Conservation (phyloP, 352 stramenopile genomes). For the Globisporangium nodosum region DNA sequence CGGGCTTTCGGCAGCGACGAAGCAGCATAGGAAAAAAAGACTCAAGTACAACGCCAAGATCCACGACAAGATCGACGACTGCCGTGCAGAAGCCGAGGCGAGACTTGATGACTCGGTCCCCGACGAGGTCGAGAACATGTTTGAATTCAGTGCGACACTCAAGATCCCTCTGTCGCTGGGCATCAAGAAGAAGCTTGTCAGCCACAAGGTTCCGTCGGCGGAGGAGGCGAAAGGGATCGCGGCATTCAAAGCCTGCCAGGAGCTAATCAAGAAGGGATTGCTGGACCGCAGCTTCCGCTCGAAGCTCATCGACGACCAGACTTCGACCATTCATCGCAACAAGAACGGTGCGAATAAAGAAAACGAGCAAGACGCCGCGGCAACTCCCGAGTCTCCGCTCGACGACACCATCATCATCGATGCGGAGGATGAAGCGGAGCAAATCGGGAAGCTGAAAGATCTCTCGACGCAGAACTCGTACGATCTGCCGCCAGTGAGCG, state of each 20-base stretch:
- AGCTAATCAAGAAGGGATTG: conserved; percentile 60
- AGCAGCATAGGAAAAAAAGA: conserved; percentile 68
- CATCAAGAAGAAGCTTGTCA: conserved; percentile 61
- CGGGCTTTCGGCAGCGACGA: conserved; percentile 43
- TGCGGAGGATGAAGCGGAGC: conserved; percentile 9
- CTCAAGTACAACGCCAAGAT: conserved; percentile 75
- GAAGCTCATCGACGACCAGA: conserved; percentile 50
- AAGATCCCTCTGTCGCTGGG: conserved; percentile 47
- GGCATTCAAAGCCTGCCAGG: conserved; percentile 74
- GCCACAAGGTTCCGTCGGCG: conserved; percentile 51
- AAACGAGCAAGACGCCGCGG: not conserved
- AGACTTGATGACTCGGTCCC: conserved; percentile 15
- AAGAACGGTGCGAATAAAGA: conserved; percentile 10
- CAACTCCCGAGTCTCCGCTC: not conserved
- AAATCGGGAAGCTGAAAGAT: conserved; percentile 37
- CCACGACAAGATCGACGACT: conserved; percentile 72
- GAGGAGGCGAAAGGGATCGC: conserved; percentile 76
- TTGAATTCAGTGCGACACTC: conserved; percentile 61
- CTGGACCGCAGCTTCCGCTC: conserved; percentile 72
- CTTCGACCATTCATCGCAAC: conserved; percentile 27
- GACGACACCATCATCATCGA: conserved; percentile 33
- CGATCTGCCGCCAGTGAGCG: conserved; percentile 77
- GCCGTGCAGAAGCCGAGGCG: conserved; percentile 35
- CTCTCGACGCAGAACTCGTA: conserved; percentile 81
- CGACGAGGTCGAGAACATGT: conserved; percentile 23